Evolutionary conservation across 2,329 filamentous ascomycete species (phyloP).

Genomic region (Corynespora cassiicola): DNA sequence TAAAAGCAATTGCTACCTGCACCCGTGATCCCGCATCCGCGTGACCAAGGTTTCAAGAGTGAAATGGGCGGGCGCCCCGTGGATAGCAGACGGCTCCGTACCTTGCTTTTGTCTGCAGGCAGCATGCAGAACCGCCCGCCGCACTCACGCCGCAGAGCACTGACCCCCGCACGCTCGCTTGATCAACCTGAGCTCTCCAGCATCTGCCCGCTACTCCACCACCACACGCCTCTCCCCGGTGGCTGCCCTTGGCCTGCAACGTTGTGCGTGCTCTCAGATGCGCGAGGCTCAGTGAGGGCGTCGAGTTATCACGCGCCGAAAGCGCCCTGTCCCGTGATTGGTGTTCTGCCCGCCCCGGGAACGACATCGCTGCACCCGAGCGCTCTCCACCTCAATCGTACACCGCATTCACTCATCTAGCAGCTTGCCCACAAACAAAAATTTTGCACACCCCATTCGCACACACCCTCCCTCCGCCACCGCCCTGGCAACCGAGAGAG

Average conservation of each 20-base stretch:
- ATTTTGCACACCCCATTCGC: slow-evolving; percentile 17
- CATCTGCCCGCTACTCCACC: slow-evolving; percentile 8
- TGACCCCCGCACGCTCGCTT: not conserved
- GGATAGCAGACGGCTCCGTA: no score
- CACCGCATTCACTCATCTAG: slow-evolving; percentile 15
- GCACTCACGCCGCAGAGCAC: no score
- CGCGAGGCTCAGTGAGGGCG: slow-evolving; percentile 11
- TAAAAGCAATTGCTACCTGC: no score
- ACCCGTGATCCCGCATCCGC: no score
- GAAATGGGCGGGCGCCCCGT: no score
- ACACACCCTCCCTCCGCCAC: slow-evolving; percentile 11
- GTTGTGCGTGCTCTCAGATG: slow-evolving; percentile 10
- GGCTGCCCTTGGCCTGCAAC: slow-evolving; percentile 7
- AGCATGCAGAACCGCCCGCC: no score
- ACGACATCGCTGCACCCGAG: slow-evolving; percentile 14
- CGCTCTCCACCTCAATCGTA: slow-evolving; percentile 14
- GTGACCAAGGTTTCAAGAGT: no score
- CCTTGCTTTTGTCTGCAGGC: no score
- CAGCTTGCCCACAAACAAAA: slow-evolving; percentile 19
- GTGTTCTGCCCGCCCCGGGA: slow-evolving; percentile 2
- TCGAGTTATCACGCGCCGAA: slow-evolving; percentile 13
- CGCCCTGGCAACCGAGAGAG: slow-evolving; percentile 10
- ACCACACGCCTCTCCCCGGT: slow-evolving; percentile 11
- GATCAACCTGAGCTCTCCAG: not conserved
- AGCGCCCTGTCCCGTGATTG: slow-evolving; percentile 23